These are phyloP conservation scores for Leptographium procerum DNA, from an alignment of 2,329 filamentous ascomycete genomes.

Conservation along the genomic window DNA sequence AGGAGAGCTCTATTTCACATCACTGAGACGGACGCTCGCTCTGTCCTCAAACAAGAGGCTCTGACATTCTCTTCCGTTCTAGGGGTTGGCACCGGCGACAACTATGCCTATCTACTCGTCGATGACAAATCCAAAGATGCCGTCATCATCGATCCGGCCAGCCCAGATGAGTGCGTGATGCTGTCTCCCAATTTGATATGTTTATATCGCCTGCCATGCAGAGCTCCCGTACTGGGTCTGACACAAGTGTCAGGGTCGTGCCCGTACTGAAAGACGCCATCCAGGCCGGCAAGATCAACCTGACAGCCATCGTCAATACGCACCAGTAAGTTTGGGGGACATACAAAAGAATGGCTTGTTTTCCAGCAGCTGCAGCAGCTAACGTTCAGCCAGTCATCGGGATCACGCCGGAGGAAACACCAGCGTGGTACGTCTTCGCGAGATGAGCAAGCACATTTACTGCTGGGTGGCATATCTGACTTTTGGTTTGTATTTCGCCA, in stretches of 20 bases:
- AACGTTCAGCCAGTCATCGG: slow-evolving; percentile 83
- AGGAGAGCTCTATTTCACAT: slow-evolving; percentile 21
- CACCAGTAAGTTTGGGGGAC: slow-evolving; percentile 60
- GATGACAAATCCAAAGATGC: slow-evolving; percentile 70
- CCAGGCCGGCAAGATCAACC: slow-evolving; percentile 59
- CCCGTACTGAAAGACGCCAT: slow-evolving; percentile 64
- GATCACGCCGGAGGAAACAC: slow-evolving; percentile 91
- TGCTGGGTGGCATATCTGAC: neutral
- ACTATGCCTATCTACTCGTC: slow-evolving; percentile 75
- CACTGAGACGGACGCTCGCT: neutral
- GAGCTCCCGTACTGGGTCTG: neutral
- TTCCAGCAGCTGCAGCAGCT: neutral
- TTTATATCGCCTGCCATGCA: neutral
- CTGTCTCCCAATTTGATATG: neutral
- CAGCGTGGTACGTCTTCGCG: slow-evolving; percentile 47
- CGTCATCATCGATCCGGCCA: slow-evolving; percentile 69
- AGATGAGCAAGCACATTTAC: too few relatives aligned
- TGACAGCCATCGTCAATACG: slow-evolving; percentile 88
- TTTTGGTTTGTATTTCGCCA: neutral
- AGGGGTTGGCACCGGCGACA: slow-evolving; percentile 52
- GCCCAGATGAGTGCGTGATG: slow-evolving; percentile 59
- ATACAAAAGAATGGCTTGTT: neutral
- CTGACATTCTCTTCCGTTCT: neutral
- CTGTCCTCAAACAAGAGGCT: slow-evolving; percentile 43
- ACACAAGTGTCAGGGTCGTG: slow-evolving; percentile 33